Conservation (phyloP, 2,329 filamentous ascomycete genomes). For the Sporothrix phasma region DNA sequence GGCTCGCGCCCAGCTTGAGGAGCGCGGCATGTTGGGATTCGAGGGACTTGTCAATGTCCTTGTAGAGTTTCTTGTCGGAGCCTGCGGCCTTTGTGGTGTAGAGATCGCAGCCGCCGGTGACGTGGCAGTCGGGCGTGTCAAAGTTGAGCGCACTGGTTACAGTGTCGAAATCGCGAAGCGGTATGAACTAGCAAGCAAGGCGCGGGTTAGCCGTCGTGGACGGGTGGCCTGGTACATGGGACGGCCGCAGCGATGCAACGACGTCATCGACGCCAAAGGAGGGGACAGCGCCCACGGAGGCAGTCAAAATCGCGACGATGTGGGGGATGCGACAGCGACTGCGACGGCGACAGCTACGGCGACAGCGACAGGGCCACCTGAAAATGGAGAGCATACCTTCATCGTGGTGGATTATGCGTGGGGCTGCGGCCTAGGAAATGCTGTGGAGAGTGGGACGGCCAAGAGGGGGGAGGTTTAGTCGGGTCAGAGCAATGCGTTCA, state of each 20-base stretch:
- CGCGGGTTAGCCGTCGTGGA: not conserved
- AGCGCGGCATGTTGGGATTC: constrained; percentile 86
- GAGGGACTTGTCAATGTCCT: constrained; percentile 83
- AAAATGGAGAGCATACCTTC: constrained; percentile 11
- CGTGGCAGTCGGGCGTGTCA: constrained; percentile 83
- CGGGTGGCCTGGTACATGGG: not conserved
- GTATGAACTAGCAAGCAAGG: constrained; percentile 63
- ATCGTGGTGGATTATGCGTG: constrained; percentile 14
- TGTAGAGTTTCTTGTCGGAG: constrained; percentile 93
- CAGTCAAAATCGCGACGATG: not conserved
- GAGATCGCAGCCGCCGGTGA: constrained; percentile 87
- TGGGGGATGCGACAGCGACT: not conserved
- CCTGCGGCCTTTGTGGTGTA: constrained; percentile 97
- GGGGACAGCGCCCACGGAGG: not conserved
- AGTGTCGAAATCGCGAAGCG: constrained; percentile 80
- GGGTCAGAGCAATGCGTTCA: not conserved
- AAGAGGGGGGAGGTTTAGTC: not conserved
- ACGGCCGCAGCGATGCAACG: not conserved
- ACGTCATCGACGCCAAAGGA: constrained; percentile 7
- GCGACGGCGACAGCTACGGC: not conserved
- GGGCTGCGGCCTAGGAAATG: not conserved
- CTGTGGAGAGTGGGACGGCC: not conserved
- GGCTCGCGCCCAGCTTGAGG: constrained; percentile 72
- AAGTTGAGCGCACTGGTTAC: constrained; percentile 92
- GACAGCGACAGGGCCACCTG: not conserved